Evolutionary conservation across 2,329 filamentous ascomycete species (phyloP), one percentile per base, ranked within the genome.

Genomic region (Aspergillus terreus): DNA sequence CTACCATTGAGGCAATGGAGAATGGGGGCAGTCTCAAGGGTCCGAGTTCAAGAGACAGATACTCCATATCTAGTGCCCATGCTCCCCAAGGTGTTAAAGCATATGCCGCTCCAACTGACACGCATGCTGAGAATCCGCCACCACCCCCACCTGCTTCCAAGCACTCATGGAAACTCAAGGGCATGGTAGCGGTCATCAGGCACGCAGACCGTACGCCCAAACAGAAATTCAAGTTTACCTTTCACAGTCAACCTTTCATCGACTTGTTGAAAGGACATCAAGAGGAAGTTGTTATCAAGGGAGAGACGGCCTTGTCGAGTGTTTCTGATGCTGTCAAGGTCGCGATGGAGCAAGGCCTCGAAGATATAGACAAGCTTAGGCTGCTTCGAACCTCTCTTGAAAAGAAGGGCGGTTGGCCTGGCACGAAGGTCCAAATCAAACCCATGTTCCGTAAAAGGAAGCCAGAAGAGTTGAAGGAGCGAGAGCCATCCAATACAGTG

Each of bases 211-310:
- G 94, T 51, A 99, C 94, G 1, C 94, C 94, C 2, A 99, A 99
- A 74, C 94, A 99, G 65, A 99, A 99, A 69, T 96, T 96, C 79
- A 99, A 99, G 69, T 99, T 97, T 64, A 99, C 94, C 0, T 97
- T 99, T 63, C 94, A 99, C 66, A 95, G 91, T 0, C 90, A 92
- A 56, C 94, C 94, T 0, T 99, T 99, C 65, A 92, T 99, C 57
- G 89, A 95, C 58, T 79, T 99, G 4, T 82, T 99, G 40, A 95
- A 92, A 67, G 94, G 94, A 0, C 92, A 99, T 63, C 90, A 95
- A 64, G 92, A 97, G 71, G 94, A 99, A 68, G 94, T 99, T 1
- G 79, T 99, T 2, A 81, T 99, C 19, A 94, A 96, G 58, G 92
- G 92, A 7, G 91, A 96, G 67, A 86, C 90, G 36, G 94, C 94